These are phyloP conservation scores for Nicotiana benthamiana DNA, from an alignment of 257 asterid species.

Conservation along the genomic window DNA sequence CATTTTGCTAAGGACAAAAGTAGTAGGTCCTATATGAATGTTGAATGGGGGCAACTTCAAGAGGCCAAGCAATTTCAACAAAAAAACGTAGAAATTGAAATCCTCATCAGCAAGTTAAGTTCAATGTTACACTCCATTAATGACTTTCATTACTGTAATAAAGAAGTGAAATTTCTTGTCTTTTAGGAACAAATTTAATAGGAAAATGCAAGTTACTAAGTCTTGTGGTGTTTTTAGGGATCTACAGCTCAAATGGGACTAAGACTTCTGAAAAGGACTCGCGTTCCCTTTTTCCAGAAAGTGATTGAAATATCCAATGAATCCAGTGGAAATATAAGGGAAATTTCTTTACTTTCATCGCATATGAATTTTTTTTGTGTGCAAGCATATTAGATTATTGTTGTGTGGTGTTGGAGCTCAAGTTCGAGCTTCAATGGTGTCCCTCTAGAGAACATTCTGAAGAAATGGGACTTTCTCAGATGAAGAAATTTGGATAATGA, in stretches of 20 bases:
- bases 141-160: neutral
- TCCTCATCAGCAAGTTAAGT: neutral
- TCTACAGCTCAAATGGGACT: neutral
- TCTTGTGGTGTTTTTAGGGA: neutral
- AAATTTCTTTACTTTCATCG: neutral
- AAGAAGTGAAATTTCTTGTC: neutral
- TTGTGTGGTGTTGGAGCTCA: too few species aligned
- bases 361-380: too few species aligned
- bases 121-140: neutral
- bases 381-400: too few species aligned
- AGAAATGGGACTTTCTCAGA: too few species aligned
- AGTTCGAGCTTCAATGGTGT: too few species aligned
- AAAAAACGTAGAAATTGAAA: neutral
- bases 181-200: neutral
- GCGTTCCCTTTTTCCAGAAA: neutral
- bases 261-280: neutral
- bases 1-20: neutral
- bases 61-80: neutral
- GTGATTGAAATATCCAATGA: neutral
- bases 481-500: too few species aligned
- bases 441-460: too few species aligned
- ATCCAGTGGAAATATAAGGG: neutral
- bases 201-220: neutral
- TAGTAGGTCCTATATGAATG: neutral
- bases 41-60: neutral